Percentiles rank a stretch among this genome's conserved stretches.
phyloP scores from a whole-genome alignment of 2,329 filamentous ascomycete species.

The Cadophora malorum region DNA sequence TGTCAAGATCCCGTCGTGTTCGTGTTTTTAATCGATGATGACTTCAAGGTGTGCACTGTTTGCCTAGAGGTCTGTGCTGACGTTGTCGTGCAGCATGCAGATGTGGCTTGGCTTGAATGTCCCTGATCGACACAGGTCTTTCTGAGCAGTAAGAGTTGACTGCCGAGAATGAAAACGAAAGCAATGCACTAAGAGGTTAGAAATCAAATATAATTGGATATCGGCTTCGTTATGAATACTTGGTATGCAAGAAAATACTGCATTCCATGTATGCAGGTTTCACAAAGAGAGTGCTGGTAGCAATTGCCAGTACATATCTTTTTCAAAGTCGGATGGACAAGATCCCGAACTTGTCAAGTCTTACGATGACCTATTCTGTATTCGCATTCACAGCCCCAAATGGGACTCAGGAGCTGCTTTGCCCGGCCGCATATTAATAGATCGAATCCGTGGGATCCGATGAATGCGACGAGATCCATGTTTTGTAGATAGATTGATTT shows the following conservation, averaged over 20 bases:
- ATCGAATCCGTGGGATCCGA: conserved; percentile 1
- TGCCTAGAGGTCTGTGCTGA: background rate
- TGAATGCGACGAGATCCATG: background rate
- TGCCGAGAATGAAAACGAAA: background rate
- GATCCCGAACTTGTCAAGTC: conserved; percentile 1
- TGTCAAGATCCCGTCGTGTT: conserved; percentile 15
- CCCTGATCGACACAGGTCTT: background rate
- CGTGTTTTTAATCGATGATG: conserved; percentile 18
- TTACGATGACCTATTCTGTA: background rate
- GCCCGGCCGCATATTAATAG: background rate
- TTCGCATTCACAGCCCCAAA: background rate
- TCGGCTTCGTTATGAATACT: background rate
- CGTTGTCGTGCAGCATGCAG: background rate
- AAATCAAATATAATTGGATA: background rate
- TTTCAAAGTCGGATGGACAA: background rate
- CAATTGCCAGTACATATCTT: background rate
- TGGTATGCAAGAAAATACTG: too few species aligned
- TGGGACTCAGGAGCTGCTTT: background rate
- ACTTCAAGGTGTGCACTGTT: conserved; percentile 15
- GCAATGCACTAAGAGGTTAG: background rate
- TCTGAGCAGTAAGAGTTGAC: background rate
- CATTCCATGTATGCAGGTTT: too few species aligned
- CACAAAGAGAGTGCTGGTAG: background rate
- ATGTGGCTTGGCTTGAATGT: conserved; percentile 4
- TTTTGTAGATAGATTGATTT: background rate